A percentile compares a stretch with the other conserved stretches of the same genome.
Evolutionary conservation across 73 alveolate species (phyloP).

Genomic region (Symbiodinium pilosum): DNA sequence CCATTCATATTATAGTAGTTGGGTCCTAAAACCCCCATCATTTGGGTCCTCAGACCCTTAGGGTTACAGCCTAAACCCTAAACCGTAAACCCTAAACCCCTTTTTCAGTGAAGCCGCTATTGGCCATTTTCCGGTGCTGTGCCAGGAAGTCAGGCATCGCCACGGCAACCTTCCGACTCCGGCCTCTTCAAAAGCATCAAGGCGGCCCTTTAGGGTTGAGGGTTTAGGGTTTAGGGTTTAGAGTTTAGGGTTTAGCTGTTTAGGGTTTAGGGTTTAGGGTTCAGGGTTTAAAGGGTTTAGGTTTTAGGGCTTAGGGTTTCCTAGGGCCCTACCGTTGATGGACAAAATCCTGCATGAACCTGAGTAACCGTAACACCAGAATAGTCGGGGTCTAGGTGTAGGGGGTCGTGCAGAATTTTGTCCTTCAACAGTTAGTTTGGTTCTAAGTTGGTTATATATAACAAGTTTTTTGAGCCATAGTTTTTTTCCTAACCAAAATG

Average conservation of each 20-base stretch:
- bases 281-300: not conserved
- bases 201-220: not conserved
- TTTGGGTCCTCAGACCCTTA: no score
- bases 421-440: not conserved
- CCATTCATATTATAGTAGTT: no score
- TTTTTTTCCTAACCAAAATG: no score
- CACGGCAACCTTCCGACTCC: not conserved
- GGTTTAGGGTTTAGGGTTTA: not conserved
- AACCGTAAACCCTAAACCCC: not conserved
- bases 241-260: not conserved
- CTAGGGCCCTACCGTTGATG: no score
- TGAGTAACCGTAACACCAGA: no score
- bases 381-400: not conserved
- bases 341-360: no score
- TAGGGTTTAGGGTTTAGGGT: not conserved
- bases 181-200: not conserved
- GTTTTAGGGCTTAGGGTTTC: no score
- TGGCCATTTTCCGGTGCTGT: not conserved
- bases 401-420: not conserved
- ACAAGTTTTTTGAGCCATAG: no score
- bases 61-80: not conserved
- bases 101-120: not conserved
- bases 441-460: no score
- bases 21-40: no score
- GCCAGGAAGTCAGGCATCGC: slow-evolving; percentile 1